Conservation (phyloP, 768 basidiomycete species). For the Boletus pseudo-olivaceus region DNA sequence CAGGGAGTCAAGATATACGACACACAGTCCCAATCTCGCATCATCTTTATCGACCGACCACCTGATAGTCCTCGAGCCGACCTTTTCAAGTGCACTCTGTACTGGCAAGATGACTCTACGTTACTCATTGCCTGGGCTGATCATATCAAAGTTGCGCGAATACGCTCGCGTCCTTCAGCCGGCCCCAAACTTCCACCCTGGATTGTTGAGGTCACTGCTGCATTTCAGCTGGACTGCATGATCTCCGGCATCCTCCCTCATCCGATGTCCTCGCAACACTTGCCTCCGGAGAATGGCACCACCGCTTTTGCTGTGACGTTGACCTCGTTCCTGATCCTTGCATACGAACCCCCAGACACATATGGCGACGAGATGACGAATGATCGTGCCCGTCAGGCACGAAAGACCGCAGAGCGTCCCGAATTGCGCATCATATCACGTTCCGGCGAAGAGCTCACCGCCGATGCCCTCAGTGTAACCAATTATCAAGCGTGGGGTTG, state of each 20-base stretch:
- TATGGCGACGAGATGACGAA: constrained; percentile 63
- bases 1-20: constrained; percentile 96
- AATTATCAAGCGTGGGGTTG: constrained; percentile 85
- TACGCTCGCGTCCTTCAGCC: constrained; percentile 57
- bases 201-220: constrained; percentile 83
- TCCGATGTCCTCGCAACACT: constrained; percentile 37
- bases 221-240: constrained; percentile 94
- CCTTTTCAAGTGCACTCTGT: constrained; percentile 86
- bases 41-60: constrained; percentile 84
- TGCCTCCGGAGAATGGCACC: constrained; percentile 13
- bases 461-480: constrained; percentile 76
- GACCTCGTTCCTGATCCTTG: constrained; percentile 81
- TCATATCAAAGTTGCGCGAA: constrained; percentile 83
- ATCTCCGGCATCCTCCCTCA: constrained; percentile 87
- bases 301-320: constrained; percentile 34
- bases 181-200: constrained; percentile 53
- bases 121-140: constrained; percentile 94
- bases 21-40: constrained; percentile 66
- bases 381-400: constrained; percentile 69
- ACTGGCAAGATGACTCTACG: constrained; percentile 91
- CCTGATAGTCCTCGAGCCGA: constrained; percentile 85
- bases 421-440: constrained; percentile 91
- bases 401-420: constrained; percentile 86
- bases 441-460: constrained; percentile 81
- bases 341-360: constrained; percentile 79